Base-by-base conservation (phyloP, 495 filamentous ascomycete species). In the Xylaria venustula region DNA sequence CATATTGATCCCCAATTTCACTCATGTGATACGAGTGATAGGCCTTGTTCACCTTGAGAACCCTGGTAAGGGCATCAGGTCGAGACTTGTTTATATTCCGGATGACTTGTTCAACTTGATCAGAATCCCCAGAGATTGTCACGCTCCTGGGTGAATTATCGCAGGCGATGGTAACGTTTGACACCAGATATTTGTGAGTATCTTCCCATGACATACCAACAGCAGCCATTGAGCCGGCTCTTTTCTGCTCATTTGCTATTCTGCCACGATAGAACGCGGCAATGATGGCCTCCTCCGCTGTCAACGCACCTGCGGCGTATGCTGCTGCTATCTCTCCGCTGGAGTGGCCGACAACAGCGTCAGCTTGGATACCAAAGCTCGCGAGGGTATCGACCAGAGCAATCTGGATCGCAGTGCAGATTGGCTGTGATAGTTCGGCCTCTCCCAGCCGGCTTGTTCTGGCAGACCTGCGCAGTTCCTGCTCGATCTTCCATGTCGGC, bases 301-400 rank as follows among this genome's bases (percentile, higher is more conserved):
- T 63, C n/a, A 75, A 41, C 7, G 57, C 54, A 7, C 74, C 74
- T 14, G 62, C 58, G 22, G 75, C 69, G 58, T 79, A 80, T 0
- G 75, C 75, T 0, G 73, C 76, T 0, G 73, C 76, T 12, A 79
- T 73, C 49, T 80, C 77, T 11, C 77, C 76, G n/a, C 68, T 72
- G 0, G 73, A 77, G 44, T 80, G 77, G 1, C 77, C 76, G 11
- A 73, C 65, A 1, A 71, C 69, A 11, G 70, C 70, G 17, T 60
- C 60, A 0, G 83, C 79, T 0, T 51, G 53, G 19, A 87, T 71
- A 26, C 73, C 73, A 73, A 75, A 81, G 7, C 68, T 71, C 1
- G 55, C 50, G 3, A 87, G 66, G 1, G 85, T 65, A 17, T 82
- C 74, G 0, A 85, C 79, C 7, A 88, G 49, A 2, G 77, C 78